Percentiles rank a stretch among this genome's conserved stretches.
phyloP scores from a whole-genome alignment of 495 filamentous ascomycete genomes.

The Xylaria acuta region DNA sequence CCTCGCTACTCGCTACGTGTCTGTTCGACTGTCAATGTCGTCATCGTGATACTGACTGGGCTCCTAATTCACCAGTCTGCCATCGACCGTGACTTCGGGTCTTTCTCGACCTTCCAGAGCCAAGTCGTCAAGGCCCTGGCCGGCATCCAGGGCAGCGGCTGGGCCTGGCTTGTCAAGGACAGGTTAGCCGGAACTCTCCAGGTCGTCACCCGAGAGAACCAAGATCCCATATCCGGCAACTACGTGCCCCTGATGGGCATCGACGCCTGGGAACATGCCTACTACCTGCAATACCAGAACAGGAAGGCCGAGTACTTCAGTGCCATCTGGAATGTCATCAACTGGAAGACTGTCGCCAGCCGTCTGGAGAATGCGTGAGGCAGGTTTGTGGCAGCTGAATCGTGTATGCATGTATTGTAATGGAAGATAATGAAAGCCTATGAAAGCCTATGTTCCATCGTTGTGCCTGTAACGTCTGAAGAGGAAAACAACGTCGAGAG shows the following conservation, averaged over 20 bases:
- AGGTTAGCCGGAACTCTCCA: constrained; percentile 76
- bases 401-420: not conserved
- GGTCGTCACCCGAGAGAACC: constrained; percentile 81
- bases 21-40: not conserved
- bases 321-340: constrained; percentile 83
- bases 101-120: constrained; percentile 75
- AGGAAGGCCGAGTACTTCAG: constrained; percentile 83
- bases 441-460: not conserved
- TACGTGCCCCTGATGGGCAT: constrained; percentile 81
- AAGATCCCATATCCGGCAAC: constrained; percentile 84
- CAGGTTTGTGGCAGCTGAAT: not conserved
- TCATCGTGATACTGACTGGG: constrained; percentile 19
- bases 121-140: constrained; percentile 85
- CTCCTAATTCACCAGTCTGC: constrained; percentile 41
- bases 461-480: not conserved
- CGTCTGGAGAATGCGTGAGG: constrained; percentile 64
- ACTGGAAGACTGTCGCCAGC: constrained; percentile 92
- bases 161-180: constrained; percentile 97
- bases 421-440: not conserved
- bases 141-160: constrained; percentile 91
- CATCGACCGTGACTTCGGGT: constrained; percentile 81
- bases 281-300: constrained; percentile 81
- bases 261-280: constrained; percentile 88
- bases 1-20: not conserved
- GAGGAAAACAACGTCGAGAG: not conserved